Percentiles rank a stretch among this genome's conserved stretches.
Evolutionary conservation across 352 stramenopile species (phyloP).

Genomic region (Globisporangium heterothallicum): DNA sequence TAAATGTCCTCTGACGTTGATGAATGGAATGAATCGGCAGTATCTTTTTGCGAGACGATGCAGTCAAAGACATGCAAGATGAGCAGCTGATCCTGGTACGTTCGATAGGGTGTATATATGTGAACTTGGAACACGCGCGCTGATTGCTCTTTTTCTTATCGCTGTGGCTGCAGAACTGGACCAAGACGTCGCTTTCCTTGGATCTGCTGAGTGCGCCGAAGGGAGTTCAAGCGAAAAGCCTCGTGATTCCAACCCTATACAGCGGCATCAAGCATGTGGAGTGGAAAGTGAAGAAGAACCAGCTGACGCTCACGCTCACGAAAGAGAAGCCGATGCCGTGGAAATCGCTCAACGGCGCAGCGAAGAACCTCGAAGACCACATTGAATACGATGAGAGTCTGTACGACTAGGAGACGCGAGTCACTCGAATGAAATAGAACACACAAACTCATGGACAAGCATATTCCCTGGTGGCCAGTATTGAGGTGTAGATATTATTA

Average conservation of each 20-base stretch:
- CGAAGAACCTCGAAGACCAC: conserved; percentile 79
- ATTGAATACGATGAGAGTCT: conserved; percentile 83
- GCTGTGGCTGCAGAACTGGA: conserved; percentile 55
- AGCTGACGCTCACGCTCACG: conserved; percentile 61
- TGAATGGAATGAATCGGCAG: conserved; percentile 17
- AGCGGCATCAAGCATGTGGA: conserved; percentile 54
- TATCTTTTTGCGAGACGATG: conserved; percentile 73
- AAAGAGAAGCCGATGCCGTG: conserved; percentile 56
- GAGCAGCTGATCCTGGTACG: conserved; percentile 64
- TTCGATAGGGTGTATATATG: too few relatives aligned
- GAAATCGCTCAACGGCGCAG: conserved; percentile 77
- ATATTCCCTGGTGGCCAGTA: too few relatives aligned
- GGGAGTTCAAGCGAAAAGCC: conserved; percentile 44
- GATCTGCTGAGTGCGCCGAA: conserved; percentile 40
- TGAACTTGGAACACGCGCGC: too few relatives aligned
- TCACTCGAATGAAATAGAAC: too few relatives aligned
- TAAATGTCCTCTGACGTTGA: background rate
- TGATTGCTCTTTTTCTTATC: background rate
- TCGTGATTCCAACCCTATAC: conserved; percentile 72
- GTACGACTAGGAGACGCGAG: conserved; percentile 78
- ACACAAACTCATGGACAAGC: too few relatives aligned
- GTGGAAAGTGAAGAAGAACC: conserved; percentile 56
- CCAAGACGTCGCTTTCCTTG: conserved; percentile 68
- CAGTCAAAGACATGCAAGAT: conserved; percentile 40
- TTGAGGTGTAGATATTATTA: too few relatives aligned